Evolutionary conservation across 495 filamentous ascomycete species (phyloP), one percentile per base, ranked within the genome.

Genomic region (Trichocladium antarcticum): DNA sequence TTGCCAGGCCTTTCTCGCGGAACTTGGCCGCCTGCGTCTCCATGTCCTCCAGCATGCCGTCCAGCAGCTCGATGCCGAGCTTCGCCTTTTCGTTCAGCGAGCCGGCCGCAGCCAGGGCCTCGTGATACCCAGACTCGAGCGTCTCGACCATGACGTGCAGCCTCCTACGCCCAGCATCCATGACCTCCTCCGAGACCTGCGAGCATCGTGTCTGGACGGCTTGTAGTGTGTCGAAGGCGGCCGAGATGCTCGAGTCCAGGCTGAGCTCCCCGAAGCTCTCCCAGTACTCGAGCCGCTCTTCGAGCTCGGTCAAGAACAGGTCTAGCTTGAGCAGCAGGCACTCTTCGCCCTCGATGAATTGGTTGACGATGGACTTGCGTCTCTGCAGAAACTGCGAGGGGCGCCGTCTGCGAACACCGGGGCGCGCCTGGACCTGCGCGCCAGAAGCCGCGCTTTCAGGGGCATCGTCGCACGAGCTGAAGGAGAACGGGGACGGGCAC

Each of bases 71-170:
- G 50, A 99, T 80, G 10, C 87, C 87, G 16, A 85, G 81, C 50
- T 85, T 81, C 4, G 89, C 88, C 65, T 96, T 96, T 55, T 93
- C 87, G 55, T 89, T 86, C 61, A 97, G 65, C 4, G 92, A 87
- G 49, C 83, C 89, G 51, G 88, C 89, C 9, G 82, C 85, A 6
- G 76, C 81, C 46, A 99, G 64, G n/a, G 81, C 89, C 50, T 90
- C 85, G 27, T 89, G 83, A 67, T 97, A 98, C 51, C 85, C 75
- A 11, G 75, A 78, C 61, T 99, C 92, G n/a, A 99, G 72, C 2
- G 87, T 94, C 49, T 97, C 92, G 15, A 99, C 87, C 64, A 97
- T 78, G 37, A 95, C 79, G 55, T 83, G 82, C 34, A 94, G 85
- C 39, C 87, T 77, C 53, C 85, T 80, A 45, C 83, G 81, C 21